Evolutionary conservation across 768 basidiomycete species (phyloP), one percentile per base, ranked within the genome.

Genomic region (Pisolithus albus): DNA sequence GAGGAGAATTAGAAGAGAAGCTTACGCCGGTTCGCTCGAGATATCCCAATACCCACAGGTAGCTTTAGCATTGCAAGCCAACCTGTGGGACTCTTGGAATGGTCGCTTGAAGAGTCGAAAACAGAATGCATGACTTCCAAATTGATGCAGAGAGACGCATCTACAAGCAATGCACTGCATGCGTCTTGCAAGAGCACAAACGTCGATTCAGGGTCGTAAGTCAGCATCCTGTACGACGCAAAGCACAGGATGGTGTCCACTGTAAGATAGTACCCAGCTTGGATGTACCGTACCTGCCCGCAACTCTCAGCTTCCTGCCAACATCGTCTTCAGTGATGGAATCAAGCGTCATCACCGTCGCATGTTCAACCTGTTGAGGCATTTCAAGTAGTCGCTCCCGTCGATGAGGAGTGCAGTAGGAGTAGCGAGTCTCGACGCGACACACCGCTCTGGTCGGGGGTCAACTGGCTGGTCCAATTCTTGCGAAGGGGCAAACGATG

Each of bases 231-330:
- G 59, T 40, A 43, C 51, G 37, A 41, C 41, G 43, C 51, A 40
- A 41, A 43, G 2, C 37, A 32, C 50, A 52, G 37, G 24, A 51
- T n/a, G 54, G 47, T 55, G 41, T 30, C 30, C 30, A 30, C 3
- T 3, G 51, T 42, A 47, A 43, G 48, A 52, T 30, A 43, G 55
- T 53, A 44, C 50, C 56, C 47, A 43, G 13, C 61, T 76, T 76
- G 15, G 34, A 15, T 34, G 34, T 5, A 34, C 2, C 11, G 11
- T 64, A 84, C 83, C 78, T 70, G 57, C 82, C 83, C 23, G 79
- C 78, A 44, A 85, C 65, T 52, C 82, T 73, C 54, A 85, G 56
- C 66, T 85, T 86, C 50, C 66, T 68, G 43, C 79, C 78, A 43
- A 72, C 57, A 30, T 75, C 56, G 16, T 63, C 58, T n/a, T 70